Percentiles rank a stretch among this genome's conserved stretches.
Evolutionary conservation across 768 basidiomycete species (phyloP).

Genomic region (Leccinum olivaceopallidum): DNA sequence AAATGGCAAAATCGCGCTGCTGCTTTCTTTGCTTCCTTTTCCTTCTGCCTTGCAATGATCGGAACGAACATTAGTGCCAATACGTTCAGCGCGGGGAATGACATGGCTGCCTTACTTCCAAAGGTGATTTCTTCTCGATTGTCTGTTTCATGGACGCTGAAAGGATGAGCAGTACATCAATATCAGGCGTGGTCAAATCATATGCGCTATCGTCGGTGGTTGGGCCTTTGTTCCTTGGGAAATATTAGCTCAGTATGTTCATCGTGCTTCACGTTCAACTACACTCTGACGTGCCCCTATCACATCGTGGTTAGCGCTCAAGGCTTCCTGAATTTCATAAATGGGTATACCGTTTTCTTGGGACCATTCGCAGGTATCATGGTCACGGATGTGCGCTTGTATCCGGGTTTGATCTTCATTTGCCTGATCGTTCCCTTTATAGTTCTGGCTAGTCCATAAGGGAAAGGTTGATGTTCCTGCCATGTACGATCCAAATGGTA

Average conservation of each 20-base stretch:
- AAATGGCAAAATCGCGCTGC: conserved; percentile 85
- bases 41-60: conserved; percentile 71
- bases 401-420: neutral
- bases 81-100: conserved; percentile 73
- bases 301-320: conserved; percentile 41
- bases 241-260: conserved; percentile 54
- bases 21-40: conserved; percentile 78
- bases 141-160: conserved; percentile 3
- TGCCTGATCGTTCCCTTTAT: conserved; percentile 7
- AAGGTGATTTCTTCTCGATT: conserved; percentile 20
- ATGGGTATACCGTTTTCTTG: conserved; percentile 82
- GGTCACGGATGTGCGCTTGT: conserved; percentile 51
- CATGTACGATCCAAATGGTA: conserved; percentile 78
- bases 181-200: conserved; percentile 31
- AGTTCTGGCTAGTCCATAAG: conserved; percentile 80
- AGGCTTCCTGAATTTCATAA: conserved; percentile 78
- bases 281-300: neutral
- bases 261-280: neutral
- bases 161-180: conserved; percentile 25
- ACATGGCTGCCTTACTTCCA: conserved; percentile 77
- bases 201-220: conserved; percentile 46
- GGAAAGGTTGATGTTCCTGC: conserved; percentile 78
- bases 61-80: conserved; percentile 81
- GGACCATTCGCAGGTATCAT: conserved; percentile 83
- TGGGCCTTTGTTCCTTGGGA: conserved; percentile 88